These are phyloP conservation scores for Aspergillus sp. DNA, from an alignment of 2,329 filamentous ascomycete genomes.

Conservation along the genomic window DNA sequence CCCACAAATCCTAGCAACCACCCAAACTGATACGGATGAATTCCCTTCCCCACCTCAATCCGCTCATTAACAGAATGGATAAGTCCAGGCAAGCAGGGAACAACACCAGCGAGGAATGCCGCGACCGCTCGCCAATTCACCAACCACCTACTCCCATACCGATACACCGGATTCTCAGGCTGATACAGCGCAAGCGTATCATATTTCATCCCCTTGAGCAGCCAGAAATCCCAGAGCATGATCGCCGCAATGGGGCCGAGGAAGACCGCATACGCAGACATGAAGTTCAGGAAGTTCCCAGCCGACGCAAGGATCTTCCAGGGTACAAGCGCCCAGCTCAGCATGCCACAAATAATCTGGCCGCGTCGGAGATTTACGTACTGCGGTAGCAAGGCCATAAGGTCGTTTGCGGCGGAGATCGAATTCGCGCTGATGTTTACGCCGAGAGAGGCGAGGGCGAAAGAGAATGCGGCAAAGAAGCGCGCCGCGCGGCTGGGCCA, in stretches of 20 bases:
- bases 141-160: constrained; percentile 49
- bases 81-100: constrained; percentile 59
- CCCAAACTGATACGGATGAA: constrained; percentile 63
- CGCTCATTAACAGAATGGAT: constrained; percentile 42
- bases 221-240: constrained; percentile 61
- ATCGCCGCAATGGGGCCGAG: constrained; percentile 64
- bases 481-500: constrained; percentile 42
- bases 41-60: constrained; percentile 47
- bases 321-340: constrained; percentile 62
- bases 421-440: constrained; percentile 60
- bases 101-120: constrained; percentile 58
- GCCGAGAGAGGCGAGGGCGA: constrained; percentile 56
- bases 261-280: constrained; percentile 66
- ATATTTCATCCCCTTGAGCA: constrained; percentile 52
- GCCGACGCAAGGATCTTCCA: constrained; percentile 66
- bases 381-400: constrained; percentile 54
- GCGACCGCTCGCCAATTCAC: constrained; percentile 61
- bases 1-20: constrained; percentile 63
- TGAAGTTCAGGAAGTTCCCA: constrained; percentile 61
- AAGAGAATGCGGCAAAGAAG: constrained; percentile 55
- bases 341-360: constrained; percentile 54
- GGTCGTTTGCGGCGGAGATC: constrained; percentile 52
- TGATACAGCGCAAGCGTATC: constrained; percentile 55
- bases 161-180: constrained; percentile 46
- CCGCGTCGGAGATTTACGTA: constrained; percentile 60